Evolutionary conservation across 805 yeast species (phyloP).

Genomic region (Pichia kluyveri): DNA sequence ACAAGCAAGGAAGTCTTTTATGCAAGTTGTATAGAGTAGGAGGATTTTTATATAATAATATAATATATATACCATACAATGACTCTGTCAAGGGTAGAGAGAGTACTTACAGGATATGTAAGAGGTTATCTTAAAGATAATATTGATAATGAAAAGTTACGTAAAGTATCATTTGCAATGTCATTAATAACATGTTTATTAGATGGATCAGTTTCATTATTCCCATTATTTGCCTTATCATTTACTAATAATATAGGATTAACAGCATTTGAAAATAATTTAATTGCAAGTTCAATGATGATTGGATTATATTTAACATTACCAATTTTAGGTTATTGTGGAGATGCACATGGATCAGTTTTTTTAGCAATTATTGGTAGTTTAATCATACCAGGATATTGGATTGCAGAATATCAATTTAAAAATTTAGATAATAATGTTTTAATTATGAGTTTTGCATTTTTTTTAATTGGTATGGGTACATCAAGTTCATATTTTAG

Average conservation of each 20-base stretch:
- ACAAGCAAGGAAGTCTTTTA: background rate
- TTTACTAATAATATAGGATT: slow-evolving; percentile 53
- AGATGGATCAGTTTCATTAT: slow-evolving; percentile 76
- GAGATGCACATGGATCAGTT: slow-evolving; percentile 82
- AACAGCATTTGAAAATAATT: slow-evolving; percentile 55
- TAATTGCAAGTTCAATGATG: slow-evolving; percentile 64
- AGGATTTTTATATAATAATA: background rate
- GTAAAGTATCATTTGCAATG: slow-evolving; percentile 42
- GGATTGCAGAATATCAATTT: slow-evolving; percentile 33
- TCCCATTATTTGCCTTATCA: slow-evolving; percentile 69
- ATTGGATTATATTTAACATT: slow-evolving; percentile 79
- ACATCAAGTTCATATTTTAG: slow-evolving; percentile 68
- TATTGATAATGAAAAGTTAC: slow-evolving; percentile 34
- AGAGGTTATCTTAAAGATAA: slow-evolving; percentile 33
- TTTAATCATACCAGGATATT: slow-evolving; percentile 61
- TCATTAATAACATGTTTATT: slow-evolving; percentile 60
- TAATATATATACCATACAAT: background rate
- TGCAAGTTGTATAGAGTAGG: background rate
- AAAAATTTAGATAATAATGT: slow-evolving; percentile 21
- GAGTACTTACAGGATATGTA: slow-evolving; percentile 34
- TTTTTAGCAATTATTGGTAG: slow-evolving; percentile 54
- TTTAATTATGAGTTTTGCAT: slow-evolving; percentile 37
- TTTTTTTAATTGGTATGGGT: slow-evolving; percentile 56
- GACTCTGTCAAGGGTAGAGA: slow-evolving; percentile 26
- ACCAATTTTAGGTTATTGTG: slow-evolving; percentile 72